These are phyloP conservation scores for Ascochyta fabae DNA, from an alignment of 2,329 filamentous ascomycete species.

Conservation along the genomic window DNA sequence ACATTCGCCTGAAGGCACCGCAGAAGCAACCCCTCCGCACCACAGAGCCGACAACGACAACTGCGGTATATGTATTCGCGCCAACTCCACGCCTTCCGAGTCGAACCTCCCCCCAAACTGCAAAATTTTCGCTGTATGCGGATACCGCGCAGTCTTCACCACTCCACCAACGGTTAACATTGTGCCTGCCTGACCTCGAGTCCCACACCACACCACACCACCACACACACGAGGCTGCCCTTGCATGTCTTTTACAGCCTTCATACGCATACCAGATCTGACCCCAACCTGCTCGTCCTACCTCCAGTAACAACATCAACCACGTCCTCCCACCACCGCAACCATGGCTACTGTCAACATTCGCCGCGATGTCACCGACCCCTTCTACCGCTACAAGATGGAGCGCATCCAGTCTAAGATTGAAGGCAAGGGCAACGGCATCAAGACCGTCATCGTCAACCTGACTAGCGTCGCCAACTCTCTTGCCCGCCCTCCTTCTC, in stretches of 20 bases:
- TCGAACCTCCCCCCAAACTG: conserved; percentile 93
- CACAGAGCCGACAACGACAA: conserved; percentile 40
- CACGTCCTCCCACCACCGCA: conserved; percentile 55
- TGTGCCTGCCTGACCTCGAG: conserved; percentile 47
- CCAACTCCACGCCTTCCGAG: conserved; percentile 92
- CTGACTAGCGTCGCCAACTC: conserved; percentile 91
- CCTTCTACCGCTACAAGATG: conserved; percentile 99
- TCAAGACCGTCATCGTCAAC: conserved; percentile 98
- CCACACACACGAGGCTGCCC: conserved; percentile 43
- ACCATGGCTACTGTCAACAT: conserved; percentile 98
- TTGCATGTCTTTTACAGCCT: conserved; percentile 68
- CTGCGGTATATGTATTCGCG: conserved; percentile 98
- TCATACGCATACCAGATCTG: conserved; percentile 55
- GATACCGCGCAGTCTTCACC: conserved; percentile 89
- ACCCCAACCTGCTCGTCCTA: conserved; percentile 20
- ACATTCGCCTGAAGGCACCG: conserved; percentile 37
- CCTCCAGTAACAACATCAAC: conserved; percentile 23
- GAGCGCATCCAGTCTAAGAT: conserved; percentile 98
- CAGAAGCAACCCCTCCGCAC: conserved; percentile 40
- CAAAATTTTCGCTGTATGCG: conserved; percentile 95
- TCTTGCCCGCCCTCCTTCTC: conserved; percentile 87
- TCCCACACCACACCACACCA: conserved; percentile 46
- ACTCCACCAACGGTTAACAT: conserved; percentile 91
- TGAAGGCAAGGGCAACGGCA: conserved; percentile 99
- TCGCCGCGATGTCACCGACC: conserved; percentile 93